phyloP scores from a whole-genome alignment of 306 rosid species.

The Lathyrus oleraceus region DNA sequence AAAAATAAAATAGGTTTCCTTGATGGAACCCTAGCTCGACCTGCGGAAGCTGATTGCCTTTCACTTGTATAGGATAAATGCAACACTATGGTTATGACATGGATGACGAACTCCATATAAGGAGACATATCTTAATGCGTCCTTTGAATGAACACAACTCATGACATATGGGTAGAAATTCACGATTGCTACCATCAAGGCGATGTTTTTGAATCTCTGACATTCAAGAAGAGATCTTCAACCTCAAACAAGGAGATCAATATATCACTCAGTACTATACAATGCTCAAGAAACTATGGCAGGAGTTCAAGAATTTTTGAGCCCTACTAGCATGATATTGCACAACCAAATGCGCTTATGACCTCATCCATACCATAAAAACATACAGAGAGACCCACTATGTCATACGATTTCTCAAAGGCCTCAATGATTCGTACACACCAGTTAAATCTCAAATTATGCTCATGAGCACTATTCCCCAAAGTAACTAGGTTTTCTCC shows the following conservation, averaged over 20 bases:
- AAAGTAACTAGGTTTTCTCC: not conserved
- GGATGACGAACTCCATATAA: not conserved
- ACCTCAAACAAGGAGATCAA: not conserved
- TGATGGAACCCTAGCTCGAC: not conserved
- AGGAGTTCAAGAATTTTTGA: not conserved
- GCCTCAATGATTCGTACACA: not conserved
- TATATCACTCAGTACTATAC: not conserved
- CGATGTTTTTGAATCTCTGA: not conserved
- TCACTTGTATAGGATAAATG: not conserved
- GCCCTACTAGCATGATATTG: not conserved
- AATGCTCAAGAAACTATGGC: not conserved
- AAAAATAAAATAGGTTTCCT: not conserved
- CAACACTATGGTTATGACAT: not conserved
- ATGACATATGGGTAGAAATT: not conserved
- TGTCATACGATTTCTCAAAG: not conserved
- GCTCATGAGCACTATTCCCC: not conserved
- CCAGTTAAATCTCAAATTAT: not conserved
- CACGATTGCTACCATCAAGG: not conserved
- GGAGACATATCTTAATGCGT: not conserved
- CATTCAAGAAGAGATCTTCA: not conserved
- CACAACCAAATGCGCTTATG: not conserved
- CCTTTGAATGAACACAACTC: not conserved
- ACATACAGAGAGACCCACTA: not conserved
- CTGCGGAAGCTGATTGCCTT: not conserved
- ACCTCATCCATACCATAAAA: not conserved